Evolutionary conservation across 176 grass and related monocot genomes (phyloP), one percentile per base, ranked within the genome.

Genomic region (Bromus sterilis): DNA sequence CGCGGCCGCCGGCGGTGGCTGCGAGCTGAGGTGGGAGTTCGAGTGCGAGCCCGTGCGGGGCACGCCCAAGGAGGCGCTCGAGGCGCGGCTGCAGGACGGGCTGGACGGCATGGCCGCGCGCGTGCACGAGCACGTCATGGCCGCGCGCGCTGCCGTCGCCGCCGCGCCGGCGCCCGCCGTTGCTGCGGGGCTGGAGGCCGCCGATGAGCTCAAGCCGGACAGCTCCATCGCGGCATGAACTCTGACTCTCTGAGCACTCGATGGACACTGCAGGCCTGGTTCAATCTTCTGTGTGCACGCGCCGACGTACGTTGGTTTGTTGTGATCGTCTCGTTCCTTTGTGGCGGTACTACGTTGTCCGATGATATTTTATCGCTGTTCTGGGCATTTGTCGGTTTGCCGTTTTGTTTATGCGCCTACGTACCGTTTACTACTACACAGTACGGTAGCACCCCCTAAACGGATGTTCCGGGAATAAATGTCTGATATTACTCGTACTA

Each of bases 21-120:
- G 88, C 79, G 74, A 78, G 73, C 74, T 90, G 37, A 44, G 79
- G 23, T 90, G 88, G 88, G 88, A 89, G 88, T 89, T 89, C 79
- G 66, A 86, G 79, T 78, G 88, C 83, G 79, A 89, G 56, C 88
- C 88, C 56, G 83, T 89, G 36, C 78, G 66, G 26, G 79, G 79
- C 78, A 89, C 88, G 44, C 56, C 83, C 0, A 46, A 33, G 70
- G 84, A 84, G 61, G 84, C 85, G 34, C 89, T 91, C 42, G 84
- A 61, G 4, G 76, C 76, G 53, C 88, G 88, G n/a, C 83, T 89
- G 9, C 88, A 89, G 74, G 76, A 75, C 21, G 89, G 84, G 7
- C 84, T 91, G 33, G 91, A 88, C 51, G 82, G 66, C 78, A 84
- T 89, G 88, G 79, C 88, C 21, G 72, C 56, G 1, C 83, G 78